Conservation (phyloP, 306 rosid genomes). For the Quercus rubra region DNA sequence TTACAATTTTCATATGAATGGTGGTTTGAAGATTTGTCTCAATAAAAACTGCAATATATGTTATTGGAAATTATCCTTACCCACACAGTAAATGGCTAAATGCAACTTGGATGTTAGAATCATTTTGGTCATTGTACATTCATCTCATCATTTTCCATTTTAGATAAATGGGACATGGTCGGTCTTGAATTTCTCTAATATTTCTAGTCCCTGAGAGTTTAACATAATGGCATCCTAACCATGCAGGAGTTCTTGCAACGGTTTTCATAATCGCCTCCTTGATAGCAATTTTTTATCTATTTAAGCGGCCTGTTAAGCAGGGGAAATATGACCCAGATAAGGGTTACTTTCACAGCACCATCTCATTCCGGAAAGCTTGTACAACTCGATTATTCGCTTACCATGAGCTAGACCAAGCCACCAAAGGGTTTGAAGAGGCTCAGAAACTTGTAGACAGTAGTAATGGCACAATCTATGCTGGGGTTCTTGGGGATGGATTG, state of each 20-base stretch:
- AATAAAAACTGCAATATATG: background rate
- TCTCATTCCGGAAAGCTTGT: constrained; percentile 56
- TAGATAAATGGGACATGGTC: background rate
- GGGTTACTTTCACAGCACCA: constrained; percentile 45
- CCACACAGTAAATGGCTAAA: background rate
- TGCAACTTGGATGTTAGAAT: background rate
- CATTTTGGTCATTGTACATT: background rate
- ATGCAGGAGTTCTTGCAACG: constrained; percentile 83
- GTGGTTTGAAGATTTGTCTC: background rate
- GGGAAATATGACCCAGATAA: constrained; percentile 43
- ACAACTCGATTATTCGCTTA: constrained; percentile 59
- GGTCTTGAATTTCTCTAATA: background rate
- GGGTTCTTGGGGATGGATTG: constrained; percentile 70
- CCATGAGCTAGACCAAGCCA: constrained; percentile 75
- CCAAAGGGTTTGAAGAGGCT: constrained; percentile 53
- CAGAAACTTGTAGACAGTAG: constrained; percentile 47
- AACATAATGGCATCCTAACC: constrained; percentile 13
- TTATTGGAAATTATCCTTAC: background rate
- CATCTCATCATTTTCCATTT: background rate
- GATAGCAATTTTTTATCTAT: constrained; percentile 51
- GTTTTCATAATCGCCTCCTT: constrained; percentile 63
- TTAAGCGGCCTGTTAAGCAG: constrained; percentile 47
- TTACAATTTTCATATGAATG: background rate
- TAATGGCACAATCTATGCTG: constrained; percentile 59
- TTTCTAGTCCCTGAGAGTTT: constrained; percentile 1